phyloP scores from a whole-genome alignment of 768 basidiomycete genomes.

The Calvatia gigantea region DNA sequence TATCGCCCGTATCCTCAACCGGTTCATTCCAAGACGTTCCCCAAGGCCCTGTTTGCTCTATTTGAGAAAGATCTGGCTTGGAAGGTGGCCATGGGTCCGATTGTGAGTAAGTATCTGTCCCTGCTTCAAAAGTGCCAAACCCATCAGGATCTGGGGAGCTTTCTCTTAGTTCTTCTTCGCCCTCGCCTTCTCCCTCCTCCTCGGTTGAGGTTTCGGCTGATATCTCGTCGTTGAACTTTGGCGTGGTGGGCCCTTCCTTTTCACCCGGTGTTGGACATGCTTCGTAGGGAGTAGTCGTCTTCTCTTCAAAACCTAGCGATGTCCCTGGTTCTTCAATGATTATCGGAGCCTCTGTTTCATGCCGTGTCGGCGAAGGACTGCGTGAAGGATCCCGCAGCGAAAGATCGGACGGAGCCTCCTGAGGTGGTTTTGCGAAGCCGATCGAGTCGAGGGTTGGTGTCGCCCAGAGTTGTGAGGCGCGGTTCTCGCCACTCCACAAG shows the following conservation, averaged over 20 bases:
- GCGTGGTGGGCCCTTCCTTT: neutral
- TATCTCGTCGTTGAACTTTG: neutral
- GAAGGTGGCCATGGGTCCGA: constrained; percentile 36
- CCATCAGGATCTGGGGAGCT: constrained; percentile 44
- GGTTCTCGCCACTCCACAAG: constrained; percentile 9
- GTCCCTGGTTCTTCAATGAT: neutral
- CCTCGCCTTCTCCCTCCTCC: neutral
- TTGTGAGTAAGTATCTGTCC: constrained; percentile 17
- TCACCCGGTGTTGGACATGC: neutral
- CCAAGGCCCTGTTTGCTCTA: constrained; percentile 32
- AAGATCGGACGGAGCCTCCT: neutral
- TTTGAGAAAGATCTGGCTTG: constrained; percentile 18
- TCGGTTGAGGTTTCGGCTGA: neutral
- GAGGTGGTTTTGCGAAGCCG: constrained; percentile 6
- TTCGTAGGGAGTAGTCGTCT: neutral
- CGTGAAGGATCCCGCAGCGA: neutral
- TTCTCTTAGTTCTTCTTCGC: neutral
- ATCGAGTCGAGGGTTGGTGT: constrained; percentile 7
- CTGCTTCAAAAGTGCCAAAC: constrained; percentile 52
- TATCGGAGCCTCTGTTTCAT: neutral
- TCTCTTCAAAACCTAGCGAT: neutral
- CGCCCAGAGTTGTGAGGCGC: neutral
- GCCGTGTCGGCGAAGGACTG: neutral
- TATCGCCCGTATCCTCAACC: constrained; percentile 17
- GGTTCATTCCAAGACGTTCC: constrained; percentile 36